Percentiles rank a stretch among this genome's conserved stretches.
These are phyloP conservation scores for Asclepias syriaca DNA, from an alignment of 257 asterid species.

Conservation along the genomic window DNA sequence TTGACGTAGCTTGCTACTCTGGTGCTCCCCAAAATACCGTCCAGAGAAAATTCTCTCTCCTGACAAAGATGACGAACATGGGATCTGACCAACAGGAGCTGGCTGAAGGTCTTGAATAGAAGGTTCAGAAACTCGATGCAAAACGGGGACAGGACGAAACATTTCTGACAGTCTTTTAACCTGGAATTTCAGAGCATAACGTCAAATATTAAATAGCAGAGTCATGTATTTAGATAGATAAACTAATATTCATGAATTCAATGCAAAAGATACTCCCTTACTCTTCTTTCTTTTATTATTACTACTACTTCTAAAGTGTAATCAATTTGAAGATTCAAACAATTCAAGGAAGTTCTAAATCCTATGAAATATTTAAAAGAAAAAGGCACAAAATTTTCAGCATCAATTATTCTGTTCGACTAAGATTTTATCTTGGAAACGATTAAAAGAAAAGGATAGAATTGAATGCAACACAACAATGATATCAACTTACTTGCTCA, in stretches of 20 bases:
- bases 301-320: not conserved
- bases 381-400: too few species aligned
- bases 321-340: not conserved
- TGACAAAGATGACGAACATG: conserved; percentile 18
- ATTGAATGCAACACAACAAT: not conserved
- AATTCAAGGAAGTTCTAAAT: not conserved
- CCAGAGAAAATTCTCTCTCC: conserved; percentile 24
- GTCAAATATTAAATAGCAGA: conserved; percentile 13
- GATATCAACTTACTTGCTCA: conserved; percentile 48
- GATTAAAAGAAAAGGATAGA: not conserved
- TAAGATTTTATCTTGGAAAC: not conserved
- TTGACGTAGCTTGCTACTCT: conserved; percentile 17
- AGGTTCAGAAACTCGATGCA: conserved; percentile 32
- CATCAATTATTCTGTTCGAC: not conserved
- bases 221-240: not conserved
- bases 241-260: not conserved
- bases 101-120: conserved; percentile 22
- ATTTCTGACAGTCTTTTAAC: conserved; percentile 40
- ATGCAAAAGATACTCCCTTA: not conserved
- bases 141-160: conserved; percentile 47
- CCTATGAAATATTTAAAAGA: not conserved
- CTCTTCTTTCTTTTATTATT: too few species aligned
- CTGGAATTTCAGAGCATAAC: conserved; percentile 30
- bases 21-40: conserved; percentile 21
- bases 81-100: conserved; percentile 12